These are phyloP conservation scores for Suillus occidentalis DNA, from an alignment of 768 basidiomycete genomes.

Conservation along the genomic window DNA sequence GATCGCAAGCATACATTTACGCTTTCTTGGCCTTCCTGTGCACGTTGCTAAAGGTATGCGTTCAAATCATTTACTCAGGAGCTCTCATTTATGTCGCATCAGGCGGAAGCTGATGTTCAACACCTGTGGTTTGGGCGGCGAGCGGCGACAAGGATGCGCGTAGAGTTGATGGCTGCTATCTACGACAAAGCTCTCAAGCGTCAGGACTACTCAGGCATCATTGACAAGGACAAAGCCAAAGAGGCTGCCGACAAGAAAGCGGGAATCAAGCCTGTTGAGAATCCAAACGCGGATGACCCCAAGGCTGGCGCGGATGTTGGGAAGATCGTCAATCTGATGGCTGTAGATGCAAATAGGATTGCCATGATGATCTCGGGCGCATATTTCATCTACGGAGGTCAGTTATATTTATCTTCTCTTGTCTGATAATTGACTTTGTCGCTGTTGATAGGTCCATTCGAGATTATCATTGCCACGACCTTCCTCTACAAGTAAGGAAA, in stretches of 20 bases:
- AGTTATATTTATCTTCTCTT: conserved; percentile 12
- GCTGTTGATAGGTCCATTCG: conserved; percentile 58
- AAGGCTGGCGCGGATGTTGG: conserved; percentile 83
- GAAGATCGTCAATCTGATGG: conserved; percentile 90
- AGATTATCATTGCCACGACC: conserved; percentile 66
- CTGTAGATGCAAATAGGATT: conserved; percentile 69
- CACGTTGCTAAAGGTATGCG: conserved; percentile 33
- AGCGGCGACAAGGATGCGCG: conserved; percentile 69
- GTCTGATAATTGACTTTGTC: not conserved
- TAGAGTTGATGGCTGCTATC: conserved; percentile 81
- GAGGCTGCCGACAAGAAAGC: conserved; percentile 24
- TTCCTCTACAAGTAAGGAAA: conserved; percentile 72
- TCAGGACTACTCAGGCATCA: conserved; percentile 79
- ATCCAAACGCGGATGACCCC: conserved; percentile 42
- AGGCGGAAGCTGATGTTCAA: conserved; percentile 68
- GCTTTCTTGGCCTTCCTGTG: conserved; percentile 74
- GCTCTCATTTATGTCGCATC: conserved; percentile 1
- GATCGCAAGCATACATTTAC: conserved; percentile 70
- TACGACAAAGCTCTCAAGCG: conserved; percentile 88
- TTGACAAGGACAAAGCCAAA: conserved; percentile 47
- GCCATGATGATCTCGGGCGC: conserved; percentile 52
- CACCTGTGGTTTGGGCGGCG: conserved; percentile 82
- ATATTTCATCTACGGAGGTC: conserved; percentile 71
- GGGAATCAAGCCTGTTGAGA: conserved; percentile 23
- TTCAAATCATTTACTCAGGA: not conserved